These are phyloP conservation scores for Tinospora cordifolia DNA, from an alignment of 164 flowering plant species.

Conservation along the genomic window DNA sequence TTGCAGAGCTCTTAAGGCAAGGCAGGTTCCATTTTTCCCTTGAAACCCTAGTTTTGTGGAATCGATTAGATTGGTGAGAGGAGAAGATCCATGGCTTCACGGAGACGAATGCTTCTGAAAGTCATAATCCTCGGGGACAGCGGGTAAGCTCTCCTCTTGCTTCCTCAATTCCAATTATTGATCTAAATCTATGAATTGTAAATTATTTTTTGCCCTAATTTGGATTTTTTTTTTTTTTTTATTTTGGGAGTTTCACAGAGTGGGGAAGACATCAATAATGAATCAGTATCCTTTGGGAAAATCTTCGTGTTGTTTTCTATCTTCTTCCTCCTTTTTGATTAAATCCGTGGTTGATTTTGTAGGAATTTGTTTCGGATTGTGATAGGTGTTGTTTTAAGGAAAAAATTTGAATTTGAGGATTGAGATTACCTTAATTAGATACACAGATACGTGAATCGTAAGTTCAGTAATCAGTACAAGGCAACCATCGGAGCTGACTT, in stretches of 20 bases:
- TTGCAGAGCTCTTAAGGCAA: not conserved
- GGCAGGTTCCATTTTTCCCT: constrained; percentile 1
- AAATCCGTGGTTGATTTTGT: not conserved
- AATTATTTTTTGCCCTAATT: not conserved
- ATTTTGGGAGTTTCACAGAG: constrained; percentile 32
- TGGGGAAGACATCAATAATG: constrained; percentile 86
- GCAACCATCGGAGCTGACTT: constrained; percentile 91
- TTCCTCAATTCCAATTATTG: not conserved
- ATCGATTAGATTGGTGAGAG: not conserved
- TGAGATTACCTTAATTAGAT: constrained; percentile 10
- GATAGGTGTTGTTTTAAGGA: too few species aligned
- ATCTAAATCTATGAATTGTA: not conserved
- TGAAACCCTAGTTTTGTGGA: constrained; percentile 7
- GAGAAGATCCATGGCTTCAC: constrained; percentile 43
- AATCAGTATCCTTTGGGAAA: constrained; percentile 51
- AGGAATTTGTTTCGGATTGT: not conserved
- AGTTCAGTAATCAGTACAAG: constrained; percentile 83
- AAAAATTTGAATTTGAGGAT: not conserved
- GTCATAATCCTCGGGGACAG: constrained; percentile 73
- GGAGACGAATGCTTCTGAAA: constrained; percentile 62
- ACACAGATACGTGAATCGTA: constrained; percentile 70
- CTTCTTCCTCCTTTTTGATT: not conserved
- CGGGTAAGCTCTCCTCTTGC: constrained; percentile 33
- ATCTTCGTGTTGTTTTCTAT: not conserved
- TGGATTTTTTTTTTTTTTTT: not conserved